Evolutionary conservation across 2,329 filamentous ascomycete genomes (phyloP).

Genomic region (Ophiostoma sp.): DNA sequence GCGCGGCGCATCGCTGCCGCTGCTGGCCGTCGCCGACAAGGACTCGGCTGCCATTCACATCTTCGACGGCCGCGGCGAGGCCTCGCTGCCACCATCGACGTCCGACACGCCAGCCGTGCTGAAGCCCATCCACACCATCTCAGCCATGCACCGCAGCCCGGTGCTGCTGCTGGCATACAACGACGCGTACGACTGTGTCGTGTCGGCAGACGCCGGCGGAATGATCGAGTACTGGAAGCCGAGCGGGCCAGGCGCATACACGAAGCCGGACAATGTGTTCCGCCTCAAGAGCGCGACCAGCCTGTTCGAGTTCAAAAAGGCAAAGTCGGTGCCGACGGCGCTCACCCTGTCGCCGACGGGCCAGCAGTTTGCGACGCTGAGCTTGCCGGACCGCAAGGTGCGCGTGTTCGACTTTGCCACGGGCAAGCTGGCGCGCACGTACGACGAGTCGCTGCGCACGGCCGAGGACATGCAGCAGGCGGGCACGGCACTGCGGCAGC

Average conservation of each 20-base stretch:
- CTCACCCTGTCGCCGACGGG: constrained; percentile 82
- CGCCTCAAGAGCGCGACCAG: constrained; percentile 90
- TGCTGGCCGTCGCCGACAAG: constrained; percentile 77
- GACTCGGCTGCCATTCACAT: constrained; percentile 67
- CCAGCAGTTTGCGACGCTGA: constrained; percentile 79
- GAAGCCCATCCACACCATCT: constrained; percentile 69
- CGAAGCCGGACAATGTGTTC: constrained; percentile 89
- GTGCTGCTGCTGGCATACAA: constrained; percentile 88
- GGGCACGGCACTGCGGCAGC: constrained; percentile 71
- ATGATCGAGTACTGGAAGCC: constrained; percentile 98
- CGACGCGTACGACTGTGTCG: constrained; percentile 77
- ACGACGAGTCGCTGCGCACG: constrained; percentile 87
- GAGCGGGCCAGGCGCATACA: constrained; percentile 57
- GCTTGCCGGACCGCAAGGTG: constrained; percentile 88
- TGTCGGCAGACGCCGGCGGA: constrained; percentile 81
- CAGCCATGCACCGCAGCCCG: constrained; percentile 71
- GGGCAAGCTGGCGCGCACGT: constrained; percentile 82
- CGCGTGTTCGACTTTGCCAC: constrained; percentile 88
- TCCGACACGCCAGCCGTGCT: not conserved
- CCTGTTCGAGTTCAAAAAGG: constrained; percentile 95
- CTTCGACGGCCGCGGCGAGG: constrained; percentile 86
- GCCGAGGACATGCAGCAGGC: constrained; percentile 94
- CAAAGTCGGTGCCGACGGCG: constrained; percentile 76
- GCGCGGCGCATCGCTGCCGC: constrained; percentile 77
- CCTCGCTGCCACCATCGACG: constrained; percentile 35